A percentile compares a stretch with the other conserved stretches of the same genome.
phyloP scores from a whole-genome alignment of 2,329 filamentous ascomycete genomes.

The Arthroderma sp. region DNA sequence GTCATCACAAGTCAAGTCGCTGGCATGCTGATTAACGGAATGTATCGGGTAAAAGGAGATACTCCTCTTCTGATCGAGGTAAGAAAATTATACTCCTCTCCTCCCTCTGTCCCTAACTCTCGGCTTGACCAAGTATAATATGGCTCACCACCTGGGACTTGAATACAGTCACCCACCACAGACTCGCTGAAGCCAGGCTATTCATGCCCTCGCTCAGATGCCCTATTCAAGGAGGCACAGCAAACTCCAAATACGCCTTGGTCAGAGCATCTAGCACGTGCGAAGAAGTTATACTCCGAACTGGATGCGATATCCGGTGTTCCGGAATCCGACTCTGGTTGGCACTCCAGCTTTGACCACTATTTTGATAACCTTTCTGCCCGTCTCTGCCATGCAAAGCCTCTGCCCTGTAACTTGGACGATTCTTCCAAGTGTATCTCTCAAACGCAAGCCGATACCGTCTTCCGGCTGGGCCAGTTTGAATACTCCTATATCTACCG shows the following conservation, averaged over 20 bases:
- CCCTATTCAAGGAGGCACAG: slow-evolving; percentile 34
- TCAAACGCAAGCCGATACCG: slow-evolving; percentile 49
- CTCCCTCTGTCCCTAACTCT: neutral
- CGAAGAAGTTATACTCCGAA: slow-evolving; percentile 40
- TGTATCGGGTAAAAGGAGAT: slow-evolving; percentile 39
- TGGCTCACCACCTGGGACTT: neutral
- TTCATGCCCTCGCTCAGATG: slow-evolving; percentile 42
- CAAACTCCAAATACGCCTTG: slow-evolving; percentile 40
- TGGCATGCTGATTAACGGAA: slow-evolving; percentile 58
- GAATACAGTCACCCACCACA: slow-evolving; percentile 6
- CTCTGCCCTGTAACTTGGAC: slow-evolving; percentile 53
- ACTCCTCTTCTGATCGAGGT: slow-evolving; percentile 40
- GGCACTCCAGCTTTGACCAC: slow-evolving; percentile 59
- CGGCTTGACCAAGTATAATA: neutral
- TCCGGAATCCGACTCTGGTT: slow-evolving; percentile 40
- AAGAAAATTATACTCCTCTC: slow-evolving; percentile 1
- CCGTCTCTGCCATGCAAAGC: slow-evolving; percentile 60
- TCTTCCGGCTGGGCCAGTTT: slow-evolving; percentile 66
- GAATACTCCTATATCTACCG: slow-evolving; percentile 72
- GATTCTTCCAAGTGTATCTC: slow-evolving; percentile 44
- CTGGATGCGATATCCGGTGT: slow-evolving; percentile 61
- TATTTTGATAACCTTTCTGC: slow-evolving; percentile 78
- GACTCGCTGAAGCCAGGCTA: slow-evolving; percentile 68
- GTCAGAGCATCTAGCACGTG: slow-evolving; percentile 49
- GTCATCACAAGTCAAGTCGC: slow-evolving; percentile 71